Conservation (phyloP, 177 flowering plant genomes). For the Vitis hybrid region DNA sequence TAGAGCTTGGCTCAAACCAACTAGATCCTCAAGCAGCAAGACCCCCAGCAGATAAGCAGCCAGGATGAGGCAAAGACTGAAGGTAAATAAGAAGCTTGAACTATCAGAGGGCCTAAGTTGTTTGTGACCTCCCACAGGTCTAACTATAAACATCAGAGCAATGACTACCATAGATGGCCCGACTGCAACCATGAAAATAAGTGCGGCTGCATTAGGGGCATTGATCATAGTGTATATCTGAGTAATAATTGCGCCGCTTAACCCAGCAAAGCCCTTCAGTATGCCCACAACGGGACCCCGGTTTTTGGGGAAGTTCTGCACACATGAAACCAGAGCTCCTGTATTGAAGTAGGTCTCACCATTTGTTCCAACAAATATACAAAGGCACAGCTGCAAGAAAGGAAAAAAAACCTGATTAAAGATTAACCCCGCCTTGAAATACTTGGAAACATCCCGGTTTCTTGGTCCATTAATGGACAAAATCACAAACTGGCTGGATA, state of each 20-base stretch:
- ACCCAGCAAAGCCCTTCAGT: slow-evolving; percentile 66
- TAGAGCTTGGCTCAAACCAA: slow-evolving; percentile 20
- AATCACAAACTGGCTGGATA: not conserved
- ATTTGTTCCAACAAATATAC: slow-evolving; percentile 55
- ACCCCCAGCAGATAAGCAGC: slow-evolving; percentile 51
- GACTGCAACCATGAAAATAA: slow-evolving; percentile 59
- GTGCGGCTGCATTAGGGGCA: slow-evolving; percentile 27
- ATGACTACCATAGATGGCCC: slow-evolving; percentile 47
- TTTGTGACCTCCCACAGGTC: slow-evolving; percentile 51
- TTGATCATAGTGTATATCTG: slow-evolving; percentile 42
- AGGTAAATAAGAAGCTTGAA: slow-evolving; percentile 38
- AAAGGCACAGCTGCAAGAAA: slow-evolving; percentile 48
- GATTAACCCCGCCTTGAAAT: not conserved
- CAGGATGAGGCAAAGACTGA: slow-evolving; percentile 43
- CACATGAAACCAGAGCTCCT: slow-evolving; percentile 56
- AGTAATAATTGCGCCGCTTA: slow-evolving; percentile 61
- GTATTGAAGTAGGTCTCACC: slow-evolving; percentile 70
- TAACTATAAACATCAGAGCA: slow-evolving; percentile 49
- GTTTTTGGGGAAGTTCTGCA: slow-evolving; percentile 63
- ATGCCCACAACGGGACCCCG: slow-evolving; percentile 67
- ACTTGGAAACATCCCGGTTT: not conserved
- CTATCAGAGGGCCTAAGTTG: slow-evolving; percentile 43
- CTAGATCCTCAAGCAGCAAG: slow-evolving; percentile 39
- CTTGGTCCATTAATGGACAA: not conserved
- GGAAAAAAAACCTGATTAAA: not conserved